These are phyloP conservation scores for Penicillium brasilianum DNA, from an alignment of 2,329 filamentous ascomycete species.

Conservation along the genomic window DNA sequence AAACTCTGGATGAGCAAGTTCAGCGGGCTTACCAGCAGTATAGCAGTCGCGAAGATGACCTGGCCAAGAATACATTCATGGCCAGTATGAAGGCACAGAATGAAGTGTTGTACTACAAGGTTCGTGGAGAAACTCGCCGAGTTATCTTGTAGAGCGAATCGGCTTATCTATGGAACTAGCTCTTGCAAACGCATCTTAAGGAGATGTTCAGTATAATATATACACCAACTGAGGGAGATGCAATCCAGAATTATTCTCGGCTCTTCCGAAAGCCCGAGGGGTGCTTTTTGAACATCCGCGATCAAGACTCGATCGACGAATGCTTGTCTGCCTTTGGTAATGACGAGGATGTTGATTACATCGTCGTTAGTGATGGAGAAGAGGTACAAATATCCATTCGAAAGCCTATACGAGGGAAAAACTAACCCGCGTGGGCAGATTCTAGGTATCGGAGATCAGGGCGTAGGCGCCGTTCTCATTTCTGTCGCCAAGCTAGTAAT, in stretches of 20 bases:
- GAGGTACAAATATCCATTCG: conserved; percentile 39
- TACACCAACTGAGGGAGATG: conserved; percentile 87
- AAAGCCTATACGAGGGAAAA: background rate
- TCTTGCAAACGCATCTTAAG: conserved; percentile 76
- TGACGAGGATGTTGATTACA: conserved; percentile 80
- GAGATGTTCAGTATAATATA: conserved; percentile 94
- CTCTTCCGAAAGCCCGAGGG: conserved; percentile 80
- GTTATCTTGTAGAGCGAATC: too few species aligned
- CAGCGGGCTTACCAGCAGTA: conserved; percentile 83
- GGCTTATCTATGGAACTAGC: conserved; percentile 46
- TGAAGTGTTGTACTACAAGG: conserved; percentile 78
- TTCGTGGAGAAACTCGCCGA: conserved; percentile 35
- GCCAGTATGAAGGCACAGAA: conserved; percentile 86
- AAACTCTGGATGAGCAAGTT: conserved; percentile 77
- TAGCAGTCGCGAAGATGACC: conserved; percentile 61
- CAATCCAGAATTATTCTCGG: conserved; percentile 81
- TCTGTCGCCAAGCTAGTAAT: conserved; percentile 82
- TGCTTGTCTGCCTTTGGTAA: conserved; percentile 71
- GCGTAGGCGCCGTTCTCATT: conserved; percentile 82
- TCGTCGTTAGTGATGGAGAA: conserved; percentile 77
- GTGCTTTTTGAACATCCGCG: conserved; percentile 76
- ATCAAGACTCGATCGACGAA: conserved; percentile 68
- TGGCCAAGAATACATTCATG: conserved; percentile 88
- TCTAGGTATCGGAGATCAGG: conserved; percentile 87
- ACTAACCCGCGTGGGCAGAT: conserved; percentile 58